Percentiles rank a stretch among this genome's conserved stretches.
Evolutionary conservation across 202 grass and related monocot species (phyloP).

Genomic region (Dendrocalamus latiflorus): DNA sequence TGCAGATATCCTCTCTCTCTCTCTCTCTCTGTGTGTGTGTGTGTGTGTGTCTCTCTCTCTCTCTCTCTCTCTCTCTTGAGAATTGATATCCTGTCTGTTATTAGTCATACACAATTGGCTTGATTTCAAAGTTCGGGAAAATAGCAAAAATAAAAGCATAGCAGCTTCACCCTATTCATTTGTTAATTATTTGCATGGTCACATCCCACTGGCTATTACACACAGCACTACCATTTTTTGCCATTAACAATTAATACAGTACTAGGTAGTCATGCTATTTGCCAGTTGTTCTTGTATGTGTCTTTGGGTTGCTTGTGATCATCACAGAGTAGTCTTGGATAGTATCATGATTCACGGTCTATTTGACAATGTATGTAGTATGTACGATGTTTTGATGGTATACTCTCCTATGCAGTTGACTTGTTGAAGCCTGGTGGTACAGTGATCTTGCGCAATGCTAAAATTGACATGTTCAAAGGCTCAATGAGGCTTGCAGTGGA

Average conservation of each 20-base stretch:
- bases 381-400: not conserved
- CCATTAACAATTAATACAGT: not conserved
- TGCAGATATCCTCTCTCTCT: not conserved
- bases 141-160: not conserved
- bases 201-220: not conserved
- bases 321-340: not conserved
- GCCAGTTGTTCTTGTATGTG: not conserved
- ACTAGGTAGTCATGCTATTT: not conserved
- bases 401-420: slow-evolving; percentile 47
- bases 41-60: not conserved
- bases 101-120: not conserved
- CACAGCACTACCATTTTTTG: not conserved
- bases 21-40: no score
- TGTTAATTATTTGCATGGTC: not conserved
- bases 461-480: slow-evolving; percentile 89
- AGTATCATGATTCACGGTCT: not conserved
- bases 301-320: not conserved
- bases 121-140: not conserved
- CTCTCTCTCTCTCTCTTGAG: not conserved
- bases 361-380: not conserved
- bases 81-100: not conserved
- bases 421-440: slow-evolving; percentile 54
- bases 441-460: slow-evolving; percentile 74
- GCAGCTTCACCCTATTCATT: not conserved
- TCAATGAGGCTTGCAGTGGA: slow-evolving; percentile 79